Percentiles rank a stretch among this genome's conserved stretches.
phyloP scores from a whole-genome alignment of 2,329 filamentous ascomycete genomes.

The Chalaropsis thielavioides region DNA sequence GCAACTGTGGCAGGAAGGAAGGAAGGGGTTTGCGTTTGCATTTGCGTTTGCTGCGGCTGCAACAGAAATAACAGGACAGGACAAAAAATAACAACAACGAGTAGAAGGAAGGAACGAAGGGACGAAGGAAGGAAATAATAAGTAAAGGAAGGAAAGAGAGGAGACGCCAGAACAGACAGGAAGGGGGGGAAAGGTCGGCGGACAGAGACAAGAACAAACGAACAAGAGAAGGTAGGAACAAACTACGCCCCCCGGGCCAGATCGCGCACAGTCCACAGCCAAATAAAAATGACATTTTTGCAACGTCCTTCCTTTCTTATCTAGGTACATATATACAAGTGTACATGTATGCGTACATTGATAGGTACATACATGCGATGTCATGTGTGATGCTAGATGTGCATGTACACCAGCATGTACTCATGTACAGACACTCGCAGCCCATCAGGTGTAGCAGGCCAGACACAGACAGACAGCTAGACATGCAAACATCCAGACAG shows the following conservation, averaged over 20 bases:
- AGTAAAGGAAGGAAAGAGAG: too few species aligned
- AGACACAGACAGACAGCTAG: background rate
- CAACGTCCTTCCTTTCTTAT: background rate
- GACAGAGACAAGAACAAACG: background rate
- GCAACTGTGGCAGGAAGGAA: background rate
- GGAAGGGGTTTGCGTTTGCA: background rate
- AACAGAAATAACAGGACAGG: background rate
- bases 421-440: background rate
- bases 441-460: too few species aligned
- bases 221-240: background rate
- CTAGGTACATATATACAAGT: too few species aligned
- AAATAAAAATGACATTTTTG: slow-evolving; percentile 8
- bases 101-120: background rate
- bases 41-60: background rate
- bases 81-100: background rate
- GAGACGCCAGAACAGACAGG: too few species aligned
- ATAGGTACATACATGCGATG: too few species aligned
- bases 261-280: slow-evolving; percentile 9
- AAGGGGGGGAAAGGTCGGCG: too few species aligned
- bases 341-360: too few species aligned
- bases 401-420: background rate
- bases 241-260: background rate
- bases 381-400: too few species aligned
- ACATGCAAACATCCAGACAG: background rate
- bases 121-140: background rate